phyloP scores from a whole-genome alignment of 805 yeast genomes.

The Suhomyces kilbournensis region DNA sequence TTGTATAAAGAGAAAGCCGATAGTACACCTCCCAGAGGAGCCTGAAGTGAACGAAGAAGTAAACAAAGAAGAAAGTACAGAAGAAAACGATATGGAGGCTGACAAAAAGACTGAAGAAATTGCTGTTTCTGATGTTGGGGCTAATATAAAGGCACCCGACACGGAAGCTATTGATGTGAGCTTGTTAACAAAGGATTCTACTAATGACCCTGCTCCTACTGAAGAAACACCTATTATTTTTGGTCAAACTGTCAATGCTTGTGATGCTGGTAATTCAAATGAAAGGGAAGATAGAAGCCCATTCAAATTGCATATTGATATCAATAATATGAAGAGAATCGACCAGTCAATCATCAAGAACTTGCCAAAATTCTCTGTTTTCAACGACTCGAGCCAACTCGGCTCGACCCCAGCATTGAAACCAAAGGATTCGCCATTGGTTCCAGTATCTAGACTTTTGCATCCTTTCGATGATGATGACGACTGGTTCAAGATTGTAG shows the following conservation, averaged over 20 bases:
- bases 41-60: constrained; percentile 2
- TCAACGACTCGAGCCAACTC: constrained; percentile 31
- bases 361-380: constrained; percentile 48
- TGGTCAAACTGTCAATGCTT: background rate
- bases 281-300: constrained; percentile 22
- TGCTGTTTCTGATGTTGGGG: background rate
- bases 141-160: background rate
- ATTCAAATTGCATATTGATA: constrained; percentile 45
- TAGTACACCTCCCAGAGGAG: constrained; percentile 21
- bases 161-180: constrained; percentile 2
- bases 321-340: constrained; percentile 41
- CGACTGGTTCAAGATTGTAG: constrained; percentile 56
- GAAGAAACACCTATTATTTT: constrained; percentile 21
- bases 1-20: constrained; percentile 55
- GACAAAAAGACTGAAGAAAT: background rate
- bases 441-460: constrained; percentile 64
- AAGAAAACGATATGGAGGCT: background rate
- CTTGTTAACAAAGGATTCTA: constrained; percentile 9
- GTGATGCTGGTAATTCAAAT: background rate
- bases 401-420: constrained; percentile 19
- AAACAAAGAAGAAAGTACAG: background rate
- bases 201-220: constrained; percentile 20
- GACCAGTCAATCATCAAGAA: constrained; percentile 49
- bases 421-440: constrained; percentile 32
- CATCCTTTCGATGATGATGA: constrained; percentile 64